Evolutionary conservation across 1,284 basidiomycete species (phyloP).

Genomic region (Tilletiaria anomala): DNA sequence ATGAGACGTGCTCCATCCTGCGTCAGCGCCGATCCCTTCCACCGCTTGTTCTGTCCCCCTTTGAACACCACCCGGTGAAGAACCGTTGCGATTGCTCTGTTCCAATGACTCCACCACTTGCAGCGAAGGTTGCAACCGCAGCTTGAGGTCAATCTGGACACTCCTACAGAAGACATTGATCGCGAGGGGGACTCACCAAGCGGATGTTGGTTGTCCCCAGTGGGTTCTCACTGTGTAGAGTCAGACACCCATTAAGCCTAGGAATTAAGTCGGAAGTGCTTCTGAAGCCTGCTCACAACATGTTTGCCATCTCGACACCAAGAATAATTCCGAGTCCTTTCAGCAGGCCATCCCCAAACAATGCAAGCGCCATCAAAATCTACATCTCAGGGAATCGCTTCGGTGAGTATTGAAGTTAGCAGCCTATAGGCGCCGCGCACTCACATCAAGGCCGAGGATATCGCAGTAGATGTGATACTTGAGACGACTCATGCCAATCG

Average conservation of each 20-base stretch:
- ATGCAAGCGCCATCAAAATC: constrained; percentile 27
- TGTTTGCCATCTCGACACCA: constrained; percentile 34
- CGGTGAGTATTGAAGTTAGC: no score
- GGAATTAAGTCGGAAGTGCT: no score
- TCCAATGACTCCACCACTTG: constrained; percentile 40
- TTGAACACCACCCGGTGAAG: constrained; percentile 38
- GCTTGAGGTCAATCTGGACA: background rate
- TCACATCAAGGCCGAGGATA: constrained; percentile 10
- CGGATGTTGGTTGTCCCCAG: constrained; percentile 34
- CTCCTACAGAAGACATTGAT: background rate
- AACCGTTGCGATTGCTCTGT: constrained; percentile 34
- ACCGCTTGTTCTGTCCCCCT: no score
- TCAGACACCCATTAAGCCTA: background rate
- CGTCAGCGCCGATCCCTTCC: no score
- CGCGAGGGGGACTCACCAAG: constrained; percentile 10
- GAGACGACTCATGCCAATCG: constrained; percentile 21
- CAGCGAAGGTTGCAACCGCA: background rate
- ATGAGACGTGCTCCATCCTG: no score
- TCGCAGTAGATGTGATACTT: constrained; percentile 29
- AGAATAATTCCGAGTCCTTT: constrained; percentile 25
- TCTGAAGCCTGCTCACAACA: constrained; percentile 13
- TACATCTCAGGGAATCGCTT: no score
- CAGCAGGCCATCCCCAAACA: constrained; percentile 28
- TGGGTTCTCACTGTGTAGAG: constrained; percentile 18
- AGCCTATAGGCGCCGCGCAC: no score